These are phyloP conservation scores for Rhododendron ovatum DNA, from an alignment of 148 eudicot genomes.

Conservation along the genomic window DNA sequence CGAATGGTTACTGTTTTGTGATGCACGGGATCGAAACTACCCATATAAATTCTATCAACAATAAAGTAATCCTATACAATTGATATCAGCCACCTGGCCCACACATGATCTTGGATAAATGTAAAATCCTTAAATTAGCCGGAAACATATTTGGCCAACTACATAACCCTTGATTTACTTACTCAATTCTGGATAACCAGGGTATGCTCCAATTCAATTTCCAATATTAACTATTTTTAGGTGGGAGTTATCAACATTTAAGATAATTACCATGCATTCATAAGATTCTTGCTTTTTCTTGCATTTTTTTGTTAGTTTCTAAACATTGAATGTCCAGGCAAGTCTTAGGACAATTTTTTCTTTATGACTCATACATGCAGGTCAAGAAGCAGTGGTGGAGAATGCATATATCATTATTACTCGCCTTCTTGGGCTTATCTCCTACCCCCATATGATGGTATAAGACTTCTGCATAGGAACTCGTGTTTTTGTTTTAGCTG, in stretches of 20 bases:
- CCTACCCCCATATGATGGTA: slow-evolving; percentile 90
- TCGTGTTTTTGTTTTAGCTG: not conserved
- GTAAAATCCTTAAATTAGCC: not conserved
- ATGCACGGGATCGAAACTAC: no score
- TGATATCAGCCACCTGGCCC: not conserved
- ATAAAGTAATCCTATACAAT: not conserved
- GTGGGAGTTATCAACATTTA: not conserved
- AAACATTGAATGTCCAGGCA: not conserved
- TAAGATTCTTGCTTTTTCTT: not conserved
- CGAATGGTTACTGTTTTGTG: not conserved
- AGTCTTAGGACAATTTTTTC: not conserved
- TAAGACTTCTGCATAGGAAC: not conserved
- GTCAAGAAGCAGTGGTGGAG: slow-evolving; percentile 60
- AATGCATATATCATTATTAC: slow-evolving; percentile 45
- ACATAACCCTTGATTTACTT: not conserved
- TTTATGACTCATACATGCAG: slow-evolving; percentile 36
- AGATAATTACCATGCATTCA: not conserved
- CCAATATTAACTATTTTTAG: not conserved
- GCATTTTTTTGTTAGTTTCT: not conserved
- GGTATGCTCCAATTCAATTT: not conserved
- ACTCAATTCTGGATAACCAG: not conserved
- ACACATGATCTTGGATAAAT: not conserved
- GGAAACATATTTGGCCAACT: not conserved
- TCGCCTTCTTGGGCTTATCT: slow-evolving; percentile 52
- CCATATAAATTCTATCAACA: not conserved